A percentile compares a stretch with the other conserved stretches of the same genome.
These are phyloP conservation scores for Xylaria sp. DNA, from an alignment of 495 filamentous ascomycete genomes.

Conservation along the genomic window DNA sequence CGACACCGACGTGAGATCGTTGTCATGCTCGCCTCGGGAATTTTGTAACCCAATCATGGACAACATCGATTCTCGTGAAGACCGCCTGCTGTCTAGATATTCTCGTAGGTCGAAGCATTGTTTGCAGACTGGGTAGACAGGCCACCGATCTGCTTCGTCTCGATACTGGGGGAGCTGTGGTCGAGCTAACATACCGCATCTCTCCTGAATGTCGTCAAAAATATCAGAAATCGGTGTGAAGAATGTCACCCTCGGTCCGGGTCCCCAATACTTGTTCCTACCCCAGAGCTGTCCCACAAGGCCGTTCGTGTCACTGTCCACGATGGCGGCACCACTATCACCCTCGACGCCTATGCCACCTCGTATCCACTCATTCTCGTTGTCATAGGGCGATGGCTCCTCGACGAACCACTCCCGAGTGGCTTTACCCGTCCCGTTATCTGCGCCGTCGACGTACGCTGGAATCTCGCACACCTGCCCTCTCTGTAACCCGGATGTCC, in stretches of 20 bases:
- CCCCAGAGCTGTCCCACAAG: constrained; percentile 48
- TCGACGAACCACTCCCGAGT: constrained; percentile 46
- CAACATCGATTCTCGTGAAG: constrained; percentile 38
- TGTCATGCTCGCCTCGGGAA: constrained; percentile 37
- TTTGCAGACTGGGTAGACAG: constrained; percentile 39
- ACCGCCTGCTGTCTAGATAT: constrained; percentile 40
- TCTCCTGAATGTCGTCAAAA: constrained; percentile 42
- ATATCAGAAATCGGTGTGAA: constrained; percentile 47
- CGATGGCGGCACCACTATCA: constrained; percentile 44
- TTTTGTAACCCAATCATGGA: constrained; percentile 41
- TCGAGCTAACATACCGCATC: constrained; percentile 35
- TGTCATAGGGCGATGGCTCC: constrained; percentile 36
- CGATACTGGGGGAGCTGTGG: constrained; percentile 40
- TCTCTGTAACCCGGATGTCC: constrained; percentile 38
- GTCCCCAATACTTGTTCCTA: constrained; percentile 41
- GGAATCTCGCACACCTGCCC: constrained; percentile 42
- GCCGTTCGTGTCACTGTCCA: constrained; percentile 39
- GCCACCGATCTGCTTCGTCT: constrained; percentile 37
- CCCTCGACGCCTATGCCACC: constrained; percentile 48
- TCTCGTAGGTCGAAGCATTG: constrained; percentile 39
- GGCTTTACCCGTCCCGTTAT: constrained; percentile 41
- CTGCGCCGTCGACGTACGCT: constrained; percentile 37
- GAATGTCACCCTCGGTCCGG: constrained; percentile 37
- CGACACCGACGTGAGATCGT: constrained; percentile 41
- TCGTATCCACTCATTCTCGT: constrained; percentile 45